phyloP scores from a whole-genome alignment of 371 early-diverging fungal genomes.

The Paraphysoderma sedebokerense region DNA sequence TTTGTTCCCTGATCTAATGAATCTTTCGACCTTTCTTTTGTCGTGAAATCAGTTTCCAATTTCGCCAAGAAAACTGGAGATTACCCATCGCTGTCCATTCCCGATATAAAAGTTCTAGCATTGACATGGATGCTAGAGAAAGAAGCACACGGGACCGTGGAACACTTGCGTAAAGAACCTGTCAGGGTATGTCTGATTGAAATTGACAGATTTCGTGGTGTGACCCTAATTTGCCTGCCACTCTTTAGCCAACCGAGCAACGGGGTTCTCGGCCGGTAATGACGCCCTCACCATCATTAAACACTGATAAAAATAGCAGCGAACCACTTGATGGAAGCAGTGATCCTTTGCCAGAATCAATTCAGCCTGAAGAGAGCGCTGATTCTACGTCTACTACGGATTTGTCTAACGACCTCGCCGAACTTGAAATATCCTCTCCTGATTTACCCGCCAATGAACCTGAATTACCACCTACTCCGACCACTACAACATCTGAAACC shows the following conservation, averaged over 20 bases:
- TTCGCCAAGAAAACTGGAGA: slow-evolving; percentile 91
- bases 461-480: neutral
- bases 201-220: no score
- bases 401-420: neutral
- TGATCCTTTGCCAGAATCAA: no score
- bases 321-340: no score
- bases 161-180: no score
- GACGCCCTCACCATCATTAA: slow-evolving; percentile 2
- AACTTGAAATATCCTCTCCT: neutral
- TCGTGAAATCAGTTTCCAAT: slow-evolving; percentile 16
- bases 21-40: neutral
- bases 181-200: no score
- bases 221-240: no score
- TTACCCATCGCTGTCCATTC: slow-evolving; percentile 53
- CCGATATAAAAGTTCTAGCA: slow-evolving; percentile 81
- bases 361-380: no score
- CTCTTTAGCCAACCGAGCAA: slow-evolving; percentile 10
- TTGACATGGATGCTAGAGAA: slow-evolving; percentile 71
- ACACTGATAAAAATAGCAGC: no score
- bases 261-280: slow-evolving; percentile 10
- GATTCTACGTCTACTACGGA: neutral
- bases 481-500: neutral
- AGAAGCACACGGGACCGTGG: slow-evolving; percentile 37
- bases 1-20: neutral
- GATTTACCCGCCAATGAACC: neutral